Evolutionary conservation across 2,329 filamentous ascomycete species (phyloP).

Genomic region (Myrmaecium sp.): DNA sequence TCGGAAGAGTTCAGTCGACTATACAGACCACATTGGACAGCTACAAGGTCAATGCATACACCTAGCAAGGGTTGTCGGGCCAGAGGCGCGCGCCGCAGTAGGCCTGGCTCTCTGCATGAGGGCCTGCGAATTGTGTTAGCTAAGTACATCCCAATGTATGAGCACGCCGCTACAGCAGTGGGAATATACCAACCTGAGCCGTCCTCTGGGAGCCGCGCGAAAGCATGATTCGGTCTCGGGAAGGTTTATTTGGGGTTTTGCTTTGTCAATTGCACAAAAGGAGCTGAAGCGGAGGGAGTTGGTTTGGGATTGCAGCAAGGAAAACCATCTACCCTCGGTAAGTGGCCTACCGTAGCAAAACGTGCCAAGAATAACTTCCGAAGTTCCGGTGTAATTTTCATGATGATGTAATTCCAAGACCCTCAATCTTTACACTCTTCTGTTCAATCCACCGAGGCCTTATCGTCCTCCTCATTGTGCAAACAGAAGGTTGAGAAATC

Average conservation of each 20-base stretch:
- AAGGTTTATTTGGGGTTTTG: not conserved
- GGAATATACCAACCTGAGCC: slow-evolving; percentile 28
- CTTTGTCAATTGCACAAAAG: not conserved
- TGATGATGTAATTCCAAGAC: too few species aligned
- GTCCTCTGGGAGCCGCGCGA: slow-evolving; percentile 28
- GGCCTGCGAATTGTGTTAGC: slow-evolving; percentile 26
- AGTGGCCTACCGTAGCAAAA: too few species aligned
- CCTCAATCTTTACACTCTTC: too few species aligned
- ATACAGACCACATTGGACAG: not conserved
- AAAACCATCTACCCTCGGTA: too few species aligned
- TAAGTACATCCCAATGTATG: slow-evolving; percentile 3
- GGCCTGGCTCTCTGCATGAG: slow-evolving; percentile 37
- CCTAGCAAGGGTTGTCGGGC: slow-evolving; percentile 35
- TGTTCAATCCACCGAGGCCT: too few species aligned
- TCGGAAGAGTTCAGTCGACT: not conserved
- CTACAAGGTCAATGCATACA: slow-evolving; percentile 26
- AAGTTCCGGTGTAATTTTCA: too few species aligned
- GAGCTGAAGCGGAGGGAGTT: too few species aligned
- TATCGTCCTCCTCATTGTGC: too few species aligned
- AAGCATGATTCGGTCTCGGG: slow-evolving; percentile 23
- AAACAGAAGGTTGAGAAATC: too few species aligned
- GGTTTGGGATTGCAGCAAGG: too few species aligned
- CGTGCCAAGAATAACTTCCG: too few species aligned
- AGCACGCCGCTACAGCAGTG: slow-evolving; percentile 1
- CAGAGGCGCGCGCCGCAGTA: slow-evolving; percentile 28